These are phyloP conservation scores for Kodamaea fungicola DNA, from an alignment of 1,139 yeast genomes.

Conservation along the genomic window DNA sequence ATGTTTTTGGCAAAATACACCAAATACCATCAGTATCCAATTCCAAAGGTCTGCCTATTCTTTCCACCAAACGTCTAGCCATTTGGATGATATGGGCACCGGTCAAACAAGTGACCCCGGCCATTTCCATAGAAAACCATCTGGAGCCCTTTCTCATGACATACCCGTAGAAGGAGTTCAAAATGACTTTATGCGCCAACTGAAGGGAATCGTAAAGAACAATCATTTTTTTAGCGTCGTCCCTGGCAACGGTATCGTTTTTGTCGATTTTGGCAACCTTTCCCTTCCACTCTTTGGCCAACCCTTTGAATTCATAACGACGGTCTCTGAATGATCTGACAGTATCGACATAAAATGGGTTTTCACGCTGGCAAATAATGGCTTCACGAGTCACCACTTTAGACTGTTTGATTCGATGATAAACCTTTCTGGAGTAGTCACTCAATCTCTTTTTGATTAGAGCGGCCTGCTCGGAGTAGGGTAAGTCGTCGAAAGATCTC, in stretches of 20 bases:
- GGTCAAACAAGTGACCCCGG: constrained; percentile 96
- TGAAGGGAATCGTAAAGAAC: constrained; percentile 93
- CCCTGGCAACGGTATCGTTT: constrained; percentile 56
- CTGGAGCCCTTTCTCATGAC: constrained; percentile 99
- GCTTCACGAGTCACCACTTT: constrained; percentile 89
- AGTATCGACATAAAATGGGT: constrained; percentile 93
- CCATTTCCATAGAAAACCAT: constrained; percentile 99
- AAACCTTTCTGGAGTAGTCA: constrained; percentile 82
- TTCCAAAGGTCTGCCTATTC: constrained; percentile 93
- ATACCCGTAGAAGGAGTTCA: constrained; percentile 95
- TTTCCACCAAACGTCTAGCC: constrained; percentile 91
- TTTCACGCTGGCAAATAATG: constrained; percentile 94
- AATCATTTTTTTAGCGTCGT: constrained; percentile 91
- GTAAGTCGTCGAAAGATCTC: constrained; percentile 68
- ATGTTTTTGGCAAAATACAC: constrained; percentile 92
- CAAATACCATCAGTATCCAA: constrained; percentile 99
- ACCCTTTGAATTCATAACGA: constrained; percentile 90
- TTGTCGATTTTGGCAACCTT: constrained; percentile 56
- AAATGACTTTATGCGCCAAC: constrained; percentile 93
- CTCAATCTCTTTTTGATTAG: constrained; percentile 75
- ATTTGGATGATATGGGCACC: constrained; percentile 98
- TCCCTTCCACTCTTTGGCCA: constrained; percentile 93
- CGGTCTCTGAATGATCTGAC: constrained; percentile 94
- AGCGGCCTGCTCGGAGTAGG: constrained; percentile 74
- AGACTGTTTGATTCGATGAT: constrained; percentile 76